Evolutionary conservation across 352 stramenopile genomes (phyloP), one percentile per base, ranked within the genome.

Genomic region (Globisporangium carolinianum): DNA sequence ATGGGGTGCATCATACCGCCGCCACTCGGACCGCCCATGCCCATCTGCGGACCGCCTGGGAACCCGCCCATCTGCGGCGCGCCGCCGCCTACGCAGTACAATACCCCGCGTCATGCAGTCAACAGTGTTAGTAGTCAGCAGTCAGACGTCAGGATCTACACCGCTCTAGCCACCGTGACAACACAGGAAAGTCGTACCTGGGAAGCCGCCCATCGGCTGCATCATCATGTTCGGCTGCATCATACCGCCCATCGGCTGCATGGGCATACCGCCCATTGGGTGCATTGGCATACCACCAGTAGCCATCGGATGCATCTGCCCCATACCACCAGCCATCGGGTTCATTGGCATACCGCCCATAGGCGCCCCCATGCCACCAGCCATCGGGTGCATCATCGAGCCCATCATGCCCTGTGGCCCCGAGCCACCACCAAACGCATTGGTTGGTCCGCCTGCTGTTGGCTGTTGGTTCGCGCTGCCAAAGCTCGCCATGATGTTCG

Each of bases 401-500:
- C 24, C 24, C 45, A 73, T 64, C 62, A 83, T 83, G 39, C 68
- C 68, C 55, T 83, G 75, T 12, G 51, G 42, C 4, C 42, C 47
- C 1, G 47, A 36, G 24, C 24, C 24, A 32, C 24, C 24, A 4
- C 51, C 51, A 12, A 63, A 63, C 32, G 58, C 46, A 47, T 63
- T 63, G 24, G 24, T 32, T 3, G 24, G 24, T 32, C 24, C 58
- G 47, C 45, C 37, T 56, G 51, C 72, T 45, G 56, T 58, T 43
- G 60, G 64, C 37, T 67, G 60, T 10, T 66, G 57, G 0, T 66
- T 55, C 1, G 65, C 42, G 7, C 32, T 53, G 10, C 69, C 84
- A 48, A 94, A 94, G 64, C 75, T 94, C 11, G 84, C 82, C 84
- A 94, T 94, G 67, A 94, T 94, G 67, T 83, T 91, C 51, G 82